phyloP scores from a whole-genome alignment of 768 basidiomycete species.

The Pholiota molesta region DNA sequence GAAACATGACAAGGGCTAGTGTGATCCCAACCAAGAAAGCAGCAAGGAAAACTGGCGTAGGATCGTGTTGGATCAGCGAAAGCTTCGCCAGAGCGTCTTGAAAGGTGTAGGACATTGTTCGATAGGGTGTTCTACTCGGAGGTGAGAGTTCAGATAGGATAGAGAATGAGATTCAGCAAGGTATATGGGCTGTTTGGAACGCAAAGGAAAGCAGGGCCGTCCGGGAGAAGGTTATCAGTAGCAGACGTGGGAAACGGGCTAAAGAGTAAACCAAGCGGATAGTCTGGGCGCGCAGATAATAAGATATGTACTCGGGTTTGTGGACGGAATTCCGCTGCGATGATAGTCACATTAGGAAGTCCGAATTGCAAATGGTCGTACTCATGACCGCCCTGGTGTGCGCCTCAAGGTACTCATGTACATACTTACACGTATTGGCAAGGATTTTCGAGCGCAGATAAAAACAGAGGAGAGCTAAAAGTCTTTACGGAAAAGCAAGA shows the following conservation, averaged over 20 bases:
- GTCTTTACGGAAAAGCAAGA: no score
- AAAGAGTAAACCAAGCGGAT: not conserved
- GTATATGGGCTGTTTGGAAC: not conserved
- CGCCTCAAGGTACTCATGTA: no score
- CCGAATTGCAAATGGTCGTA: no score
- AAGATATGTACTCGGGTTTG: not conserved
- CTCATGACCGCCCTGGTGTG: no score
- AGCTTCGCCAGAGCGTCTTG: not conserved
- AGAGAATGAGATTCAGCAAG: not conserved
- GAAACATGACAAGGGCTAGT: not conserved
- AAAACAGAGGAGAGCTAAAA: no score
- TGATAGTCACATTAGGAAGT: no score
- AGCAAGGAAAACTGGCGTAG: not conserved
- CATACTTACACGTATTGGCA: no score
- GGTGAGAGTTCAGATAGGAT: not conserved
- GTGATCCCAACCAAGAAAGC: not conserved
- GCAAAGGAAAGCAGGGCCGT: not conserved
- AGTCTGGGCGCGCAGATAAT: not conserved
- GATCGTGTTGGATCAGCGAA: not conserved
- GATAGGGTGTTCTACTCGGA: not conserved
- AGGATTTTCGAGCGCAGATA: no score
- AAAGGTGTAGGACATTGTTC: not conserved
- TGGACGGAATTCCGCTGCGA: no score
- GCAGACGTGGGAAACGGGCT: not conserved
- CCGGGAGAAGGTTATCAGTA: not conserved